Percentiles rank a stretch among this genome's conserved stretches.
These are phyloP conservation scores for Glycyrrhiza uralensis DNA, from an alignment of 306 rosid genomes.

Conservation along the genomic window DNA sequence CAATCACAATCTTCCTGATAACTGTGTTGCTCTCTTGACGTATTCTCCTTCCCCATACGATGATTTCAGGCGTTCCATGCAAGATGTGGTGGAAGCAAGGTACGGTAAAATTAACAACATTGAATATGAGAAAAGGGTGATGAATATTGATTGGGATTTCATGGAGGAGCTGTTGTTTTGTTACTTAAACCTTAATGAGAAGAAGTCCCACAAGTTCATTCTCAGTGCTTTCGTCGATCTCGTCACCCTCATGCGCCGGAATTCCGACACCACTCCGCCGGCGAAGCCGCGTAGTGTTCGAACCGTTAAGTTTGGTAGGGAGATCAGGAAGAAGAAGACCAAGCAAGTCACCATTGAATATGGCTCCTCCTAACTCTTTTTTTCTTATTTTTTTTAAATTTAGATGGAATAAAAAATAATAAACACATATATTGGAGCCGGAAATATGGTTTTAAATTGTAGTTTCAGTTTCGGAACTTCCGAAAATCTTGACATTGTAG, in stretches of 20 bases:
- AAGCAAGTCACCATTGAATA: constrained; percentile 23
- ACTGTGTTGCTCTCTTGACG: constrained; percentile 51
- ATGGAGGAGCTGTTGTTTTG: constrained; percentile 70
- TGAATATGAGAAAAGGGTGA: constrained; percentile 2
- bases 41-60: constrained; percentile 46
- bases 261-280: background rate
- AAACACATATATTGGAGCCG: no score
- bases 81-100: constrained; percentile 50
- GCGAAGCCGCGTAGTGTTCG: constrained; percentile 37
- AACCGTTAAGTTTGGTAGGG: constrained; percentile 27
- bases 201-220: constrained; percentile 55
- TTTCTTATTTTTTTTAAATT: background rate
- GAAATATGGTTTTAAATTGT: no score
- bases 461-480: no score
- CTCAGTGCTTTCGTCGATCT: constrained; percentile 72
- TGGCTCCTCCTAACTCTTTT: background rate
- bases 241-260: constrained; percentile 42
- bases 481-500: no score
- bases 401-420: background rate
- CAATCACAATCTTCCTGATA: constrained; percentile 31
- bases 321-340: constrained; percentile 14
- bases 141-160: constrained; percentile 68
- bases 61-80: constrained; percentile 70
- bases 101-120: background rate
- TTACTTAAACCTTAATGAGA: constrained; percentile 60